A percentile compares a stretch with the other conserved stretches of the same genome.
Conservation (phyloP, 495 filamentous ascomycete genomes). For the Choiromyces venosus region DNA sequence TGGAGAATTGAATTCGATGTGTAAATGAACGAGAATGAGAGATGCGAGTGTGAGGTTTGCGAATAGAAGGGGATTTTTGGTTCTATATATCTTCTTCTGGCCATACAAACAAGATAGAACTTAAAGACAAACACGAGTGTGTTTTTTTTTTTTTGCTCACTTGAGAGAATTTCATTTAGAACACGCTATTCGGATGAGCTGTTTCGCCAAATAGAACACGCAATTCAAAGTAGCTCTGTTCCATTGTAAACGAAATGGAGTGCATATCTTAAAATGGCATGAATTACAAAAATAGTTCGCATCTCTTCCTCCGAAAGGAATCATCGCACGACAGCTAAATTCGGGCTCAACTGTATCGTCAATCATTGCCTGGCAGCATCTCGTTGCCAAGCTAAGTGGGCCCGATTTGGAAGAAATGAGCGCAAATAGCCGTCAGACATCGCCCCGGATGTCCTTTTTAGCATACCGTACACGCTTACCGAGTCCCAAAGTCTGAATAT, state of each 20-base stretch:
- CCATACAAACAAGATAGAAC: background rate
- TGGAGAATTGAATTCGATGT: slow-evolving; percentile 1
- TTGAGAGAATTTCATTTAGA: background rate
- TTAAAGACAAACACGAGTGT: background rate
- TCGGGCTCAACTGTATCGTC: background rate
- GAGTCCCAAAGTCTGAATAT: background rate
- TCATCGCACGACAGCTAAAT: background rate
- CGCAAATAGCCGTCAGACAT: background rate
- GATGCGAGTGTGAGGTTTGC: slow-evolving; percentile 16
- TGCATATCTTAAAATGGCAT: background rate
- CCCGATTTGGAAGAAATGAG: background rate
- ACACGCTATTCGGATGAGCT: background rate
- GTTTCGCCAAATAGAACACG: background rate
- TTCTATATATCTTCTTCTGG: slow-evolving; percentile 14
- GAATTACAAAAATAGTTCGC: background rate
- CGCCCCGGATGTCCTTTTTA: background rate
- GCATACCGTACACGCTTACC: background rate
- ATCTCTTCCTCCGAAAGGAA: background rate
- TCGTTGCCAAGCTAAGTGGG: background rate
- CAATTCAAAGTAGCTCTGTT: background rate
- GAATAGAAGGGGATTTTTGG: slow-evolving; percentile 6
- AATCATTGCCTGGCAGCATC: background rate
- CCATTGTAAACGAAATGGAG: background rate
- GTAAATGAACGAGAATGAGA: slow-evolving; percentile 5
- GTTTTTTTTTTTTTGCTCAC: background rate